Evolutionary conservation across 2,329 filamentous ascomycete species (phyloP).

Genomic region (Plectosphaerella sp.): DNA sequence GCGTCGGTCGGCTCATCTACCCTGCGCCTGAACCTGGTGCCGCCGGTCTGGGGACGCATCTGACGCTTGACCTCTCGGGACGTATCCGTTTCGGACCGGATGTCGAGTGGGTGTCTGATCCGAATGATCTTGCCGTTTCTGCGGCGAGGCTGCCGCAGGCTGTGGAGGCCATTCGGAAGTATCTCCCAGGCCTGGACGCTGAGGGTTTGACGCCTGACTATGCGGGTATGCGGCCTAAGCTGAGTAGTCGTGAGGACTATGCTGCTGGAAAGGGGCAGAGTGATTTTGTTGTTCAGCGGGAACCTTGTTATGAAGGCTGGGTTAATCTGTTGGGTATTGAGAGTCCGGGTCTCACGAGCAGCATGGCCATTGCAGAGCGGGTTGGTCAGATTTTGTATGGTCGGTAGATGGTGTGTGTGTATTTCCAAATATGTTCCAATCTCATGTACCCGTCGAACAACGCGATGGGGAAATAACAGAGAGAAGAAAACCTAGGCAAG

Average conservation of each 20-base stretch:
- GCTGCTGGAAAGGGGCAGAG: constrained; percentile 65
- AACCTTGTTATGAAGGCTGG: constrained; percentile 77
- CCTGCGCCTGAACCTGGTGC: constrained; percentile 79
- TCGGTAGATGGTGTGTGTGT: background rate
- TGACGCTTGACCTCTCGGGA: constrained; percentile 84
- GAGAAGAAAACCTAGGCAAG: too few relatives aligned
- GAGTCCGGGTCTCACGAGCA: constrained; percentile 85
- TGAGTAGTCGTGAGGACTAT: constrained; percentile 56
- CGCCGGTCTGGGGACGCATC: constrained; percentile 84
- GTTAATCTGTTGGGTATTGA: constrained; percentile 91
- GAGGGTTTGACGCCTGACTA: constrained; percentile 73
- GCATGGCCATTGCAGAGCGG: constrained; percentile 77
- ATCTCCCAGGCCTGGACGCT: constrained; percentile 70
- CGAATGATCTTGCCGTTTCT: constrained; percentile 66
- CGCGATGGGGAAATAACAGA: too few relatives aligned
- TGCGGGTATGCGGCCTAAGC: constrained; percentile 85
- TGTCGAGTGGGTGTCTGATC: constrained; percentile 81
- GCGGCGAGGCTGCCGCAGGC: constrained; percentile 59
- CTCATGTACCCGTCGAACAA: too few relatives aligned
- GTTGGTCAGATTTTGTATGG: constrained; percentile 53
- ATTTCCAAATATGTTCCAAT: background rate
- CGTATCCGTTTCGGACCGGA: constrained; percentile 90
- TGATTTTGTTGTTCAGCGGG: constrained; percentile 77
- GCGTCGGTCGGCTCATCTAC: constrained; percentile 73
- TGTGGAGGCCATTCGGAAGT: constrained; percentile 69